Evolutionary conservation across 1,139 yeast genomes (phyloP).

Genomic region (Geotrichum restrictum): DNA sequence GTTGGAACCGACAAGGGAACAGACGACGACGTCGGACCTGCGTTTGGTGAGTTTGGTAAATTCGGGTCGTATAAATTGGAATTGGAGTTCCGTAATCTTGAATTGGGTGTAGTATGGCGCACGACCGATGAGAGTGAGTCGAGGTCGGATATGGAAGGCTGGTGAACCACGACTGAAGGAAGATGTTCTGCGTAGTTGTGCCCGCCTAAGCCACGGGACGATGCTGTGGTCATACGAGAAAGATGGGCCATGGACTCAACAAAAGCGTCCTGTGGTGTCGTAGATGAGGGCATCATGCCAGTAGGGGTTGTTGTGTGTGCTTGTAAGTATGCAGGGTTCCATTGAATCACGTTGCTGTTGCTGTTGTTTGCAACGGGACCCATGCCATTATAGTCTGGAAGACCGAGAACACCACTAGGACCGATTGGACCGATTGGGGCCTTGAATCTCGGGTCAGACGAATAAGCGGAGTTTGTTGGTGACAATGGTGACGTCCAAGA

Average conservation of each 20-base stretch:
- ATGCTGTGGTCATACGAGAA: constrained; percentile 6
- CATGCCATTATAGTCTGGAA: not conserved
- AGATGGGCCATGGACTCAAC: constrained; percentile 8
- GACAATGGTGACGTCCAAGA: not conserved
- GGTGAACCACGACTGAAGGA: not conserved
- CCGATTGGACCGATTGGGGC: not conserved
- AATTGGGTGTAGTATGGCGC: not conserved
- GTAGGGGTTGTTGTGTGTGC: too few relatives aligned
- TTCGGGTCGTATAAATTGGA: too few relatives aligned
- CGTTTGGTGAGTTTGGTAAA: too few relatives aligned
- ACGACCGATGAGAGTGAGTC: not conserved
- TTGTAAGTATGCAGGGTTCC: constrained; percentile 10
- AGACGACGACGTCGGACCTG: too few relatives aligned
- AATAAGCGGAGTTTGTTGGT: not conserved
- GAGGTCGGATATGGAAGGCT: not conserved
- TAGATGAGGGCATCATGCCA: not conserved
- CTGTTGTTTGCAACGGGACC: not conserved
- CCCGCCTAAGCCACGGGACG: not conserved
- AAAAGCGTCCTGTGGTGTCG: constrained; percentile 8
- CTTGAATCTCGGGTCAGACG: not conserved
- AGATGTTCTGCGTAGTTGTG: not conserved
- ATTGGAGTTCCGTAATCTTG: too few relatives aligned
- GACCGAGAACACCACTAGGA: not conserved
- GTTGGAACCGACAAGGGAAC: too few relatives aligned
- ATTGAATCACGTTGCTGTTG: constrained; percentile 3